Base-by-base conservation (phyloP, 1,284 basidiomycete genomes). In the Irpex lacteus region DNA sequence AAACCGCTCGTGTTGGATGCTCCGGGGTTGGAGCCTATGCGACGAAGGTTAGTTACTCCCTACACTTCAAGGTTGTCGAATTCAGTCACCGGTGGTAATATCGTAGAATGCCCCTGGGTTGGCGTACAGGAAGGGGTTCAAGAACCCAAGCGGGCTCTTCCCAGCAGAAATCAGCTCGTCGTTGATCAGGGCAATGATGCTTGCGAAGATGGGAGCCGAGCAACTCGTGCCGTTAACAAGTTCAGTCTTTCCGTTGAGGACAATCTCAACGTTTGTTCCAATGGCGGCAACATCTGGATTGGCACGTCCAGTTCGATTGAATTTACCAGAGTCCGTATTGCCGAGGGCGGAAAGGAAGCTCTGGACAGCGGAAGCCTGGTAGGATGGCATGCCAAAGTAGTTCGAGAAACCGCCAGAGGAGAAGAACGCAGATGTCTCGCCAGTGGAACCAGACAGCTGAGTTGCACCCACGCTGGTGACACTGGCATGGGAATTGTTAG, bases 141-240 rank as follows among this genome's bases (percentile, higher is more conserved):
- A 74, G 74, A 88, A 89, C 0, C 86, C 87, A 7, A 88, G 75
- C 13, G 83, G 60, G 4, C 76, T 63, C 66, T 78, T 78, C 0
- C 81, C 79, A 5, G 73, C 73, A 2, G 70, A 70, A 13, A 85
- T 67, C 13, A 81, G 78, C 4, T 78, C 81, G 67, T 90, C 88
- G 67, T 90, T 90, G 61, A 90, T 73, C 66, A 90, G 78, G 1
- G 85, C 76, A 2, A 90, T 70, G 60, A 90, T 74, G 7, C 76
- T 81, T 26, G 84, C 80, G 63, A 86, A 84, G 1, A 83, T 75
- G 13, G 70, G 70, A 63, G 19, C 61, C 49, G 52, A 65, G 47
- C 62, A 74, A 67, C 61, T 77, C 76, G 67, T 75, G 75, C 77
- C 83, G 19, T 78, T 81, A 37, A 81, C 81, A 58, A 77, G 76